Evolutionary conservation across 2,329 filamentous ascomycete genomes (phyloP), one percentile per base, ranked within the genome.

Genomic region (Botrytis deweyae): DNA sequence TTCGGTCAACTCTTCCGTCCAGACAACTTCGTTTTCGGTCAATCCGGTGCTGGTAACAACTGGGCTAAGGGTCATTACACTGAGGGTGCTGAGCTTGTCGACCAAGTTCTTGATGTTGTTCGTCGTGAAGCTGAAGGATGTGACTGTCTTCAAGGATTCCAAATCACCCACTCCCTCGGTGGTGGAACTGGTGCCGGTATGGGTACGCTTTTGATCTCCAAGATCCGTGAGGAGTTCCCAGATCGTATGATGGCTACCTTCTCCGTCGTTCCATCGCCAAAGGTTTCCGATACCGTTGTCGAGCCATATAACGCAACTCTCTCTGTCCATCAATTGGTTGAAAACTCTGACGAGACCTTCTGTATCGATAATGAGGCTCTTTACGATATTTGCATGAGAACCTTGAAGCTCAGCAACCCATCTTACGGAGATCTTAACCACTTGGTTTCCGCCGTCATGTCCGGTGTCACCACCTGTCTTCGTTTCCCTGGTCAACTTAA

Each of bases 51-150:
- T 85, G 96, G 96, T 87, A 99, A 99, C 94, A 98, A 98, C 92
- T 99, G 96, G 96, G 96, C 96, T 86, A 99, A 98, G 92, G 96
- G 96, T 88, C 96, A 99, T 86, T 99, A 99, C 91, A 99, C 96
- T 79, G 96, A 99, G 89, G 96, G 96, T 91, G 96, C 96, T 80
- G 96, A 99, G 88, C 91, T 98, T 78, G 96, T 99, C 80, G 96
- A 99, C 88, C 90, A 98, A 83, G 96, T 99, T 80, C 91, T 99
- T 81, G 96, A 98, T 84, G 96, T 99, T 79, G 95, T 99, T 83
- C 96, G 96, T 84, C 95, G 96, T 82, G 96, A 99, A 90, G 95
- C 96, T 80, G 96, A 99, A 88, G 94, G 93, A 85, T 98, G 96
- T 84, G 96, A 99, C 90, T 98, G 94, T 90, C 95, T 99, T 78